These are phyloP conservation scores for Saxophila tyrrhenica DNA, from an alignment of 495 filamentous ascomycete species.

Conservation along the genomic window DNA sequence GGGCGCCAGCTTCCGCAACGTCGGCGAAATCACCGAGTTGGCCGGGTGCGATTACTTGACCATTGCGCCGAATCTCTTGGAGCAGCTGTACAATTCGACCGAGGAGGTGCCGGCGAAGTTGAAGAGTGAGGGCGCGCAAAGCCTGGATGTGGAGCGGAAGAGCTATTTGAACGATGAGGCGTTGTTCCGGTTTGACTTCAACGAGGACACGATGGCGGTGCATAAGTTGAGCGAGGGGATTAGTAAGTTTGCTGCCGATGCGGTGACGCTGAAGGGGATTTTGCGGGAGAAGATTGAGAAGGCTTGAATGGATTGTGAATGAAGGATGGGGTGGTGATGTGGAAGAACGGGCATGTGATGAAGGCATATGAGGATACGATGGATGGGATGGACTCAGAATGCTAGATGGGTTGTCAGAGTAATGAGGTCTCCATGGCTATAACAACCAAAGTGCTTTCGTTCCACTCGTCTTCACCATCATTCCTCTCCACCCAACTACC, in stretches of 20 bases:
- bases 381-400: no score
- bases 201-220: constrained; percentile 97
- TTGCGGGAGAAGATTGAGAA: constrained; percentile 70
- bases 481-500: no score
- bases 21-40: constrained; percentile 93
- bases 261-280: constrained; percentile 83
- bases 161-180: constrained; percentile 83
- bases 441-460: no score
- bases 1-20: constrained; percentile 95
- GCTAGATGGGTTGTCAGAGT: no score
- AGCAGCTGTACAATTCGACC: constrained; percentile 77
- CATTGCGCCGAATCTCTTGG: constrained; percentile 92
- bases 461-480: no score
- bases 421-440: no score
- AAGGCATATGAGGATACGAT: no score
- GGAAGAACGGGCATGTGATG: not conserved
- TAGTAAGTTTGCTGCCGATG: constrained; percentile 96
- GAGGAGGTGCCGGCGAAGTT: constrained; percentile 87
- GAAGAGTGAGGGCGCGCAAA: constrained; percentile 49
- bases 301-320: constrained; percentile 3
- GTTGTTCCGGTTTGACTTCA: constrained; percentile 95
- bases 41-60: constrained; percentile 98
- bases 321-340: not conserved
- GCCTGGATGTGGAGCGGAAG: constrained; percentile 73
- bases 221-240: constrained; percentile 99